Conservation (phyloP, 345 rosid species). For the Dimocarpus longan region DNA sequence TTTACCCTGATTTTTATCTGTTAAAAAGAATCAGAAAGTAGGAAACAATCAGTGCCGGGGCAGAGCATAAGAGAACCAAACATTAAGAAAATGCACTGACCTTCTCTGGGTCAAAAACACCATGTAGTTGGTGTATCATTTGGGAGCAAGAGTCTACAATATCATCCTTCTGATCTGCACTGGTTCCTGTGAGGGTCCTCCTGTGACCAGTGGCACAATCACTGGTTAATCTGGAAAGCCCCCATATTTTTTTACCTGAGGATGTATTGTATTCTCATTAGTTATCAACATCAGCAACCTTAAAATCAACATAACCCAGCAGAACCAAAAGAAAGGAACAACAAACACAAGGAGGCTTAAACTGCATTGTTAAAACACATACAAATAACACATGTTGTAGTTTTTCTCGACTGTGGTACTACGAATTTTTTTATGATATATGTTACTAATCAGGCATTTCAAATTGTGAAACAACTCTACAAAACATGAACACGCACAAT, state of each 20-base stretch:
- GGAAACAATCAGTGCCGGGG: constrained; percentile 13
- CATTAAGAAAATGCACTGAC: constrained; percentile 31
- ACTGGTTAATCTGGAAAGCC: constrained; percentile 77
- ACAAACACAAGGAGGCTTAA: neutral
- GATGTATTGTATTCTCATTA: constrained; percentile 7
- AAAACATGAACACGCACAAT: neutral
- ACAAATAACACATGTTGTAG: neutral
- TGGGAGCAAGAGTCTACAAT: constrained; percentile 86
- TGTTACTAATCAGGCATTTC: neutral
- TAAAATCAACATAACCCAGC: constrained; percentile 14
- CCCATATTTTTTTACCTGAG: constrained; percentile 86
- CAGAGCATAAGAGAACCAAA: constrained; percentile 9
- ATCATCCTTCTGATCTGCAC: constrained; percentile 70
- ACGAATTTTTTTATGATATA: neutral
- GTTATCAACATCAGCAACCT: constrained; percentile 19
- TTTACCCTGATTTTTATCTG: constrained; percentile 91
- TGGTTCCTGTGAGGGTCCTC: constrained; percentile 65
- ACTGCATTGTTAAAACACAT: neutral
- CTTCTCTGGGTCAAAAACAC: constrained; percentile 92
- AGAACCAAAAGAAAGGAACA: constrained; percentile 9
- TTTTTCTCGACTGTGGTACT: neutral
- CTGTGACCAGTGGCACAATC: constrained; percentile 79
- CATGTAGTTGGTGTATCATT: constrained; percentile 83
- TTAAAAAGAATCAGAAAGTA: constrained; percentile 15
- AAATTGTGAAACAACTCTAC: neutral